Evolutionary conservation across 257 asterid species (phyloP), one percentile per base, ranked within the genome.

Genomic region (Anisodus tanguticus): DNA sequence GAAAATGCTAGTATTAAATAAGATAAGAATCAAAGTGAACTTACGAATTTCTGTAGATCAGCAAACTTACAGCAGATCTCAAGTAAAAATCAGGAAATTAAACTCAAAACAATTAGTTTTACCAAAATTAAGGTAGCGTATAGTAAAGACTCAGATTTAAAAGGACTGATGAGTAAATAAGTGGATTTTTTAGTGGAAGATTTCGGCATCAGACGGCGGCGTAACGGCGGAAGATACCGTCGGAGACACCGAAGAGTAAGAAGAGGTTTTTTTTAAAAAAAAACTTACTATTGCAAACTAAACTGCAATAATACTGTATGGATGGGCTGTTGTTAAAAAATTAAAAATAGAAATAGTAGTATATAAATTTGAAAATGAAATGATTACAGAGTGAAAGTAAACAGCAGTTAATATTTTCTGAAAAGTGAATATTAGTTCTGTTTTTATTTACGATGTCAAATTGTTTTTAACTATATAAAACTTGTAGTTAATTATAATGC

Each of bases 51-150:
- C 81, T 84, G 83, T 87, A 85, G 84, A 87, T 80, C 82, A 63
- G 59, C 9, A 66, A 85, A 80, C 81, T 78, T 74, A 85, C 87
- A 71, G 82, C 93, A 88, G 93, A 89, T 82, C 59, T 82, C 85
- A 17, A 82, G 68, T 57, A 55, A 54, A 79, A 57, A 79, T 54
- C 83, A 55, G 47, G 82, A 76, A 63, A 82, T 39, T 82, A 13
- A 49, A 9, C 49, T 47, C 77, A 43, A 64, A 81, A 63, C 8
- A 62, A 70, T 59, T 47, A 66, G 37, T 63, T 45, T 13, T 4
- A 49, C 58, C 31, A 59, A 80, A 35, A 80, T 35, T 80, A 58
- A 39, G 17, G 68, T 6, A 66, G 16, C 47, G 47, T 2, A 5
- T 35, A 35, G 74, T 66, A 9, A 66, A 66, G 0, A 35, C 74